These are phyloP conservation scores for Yamadazyma diddensiae DNA, from an alignment of 1,139 yeast species.

Conservation along the genomic window DNA sequence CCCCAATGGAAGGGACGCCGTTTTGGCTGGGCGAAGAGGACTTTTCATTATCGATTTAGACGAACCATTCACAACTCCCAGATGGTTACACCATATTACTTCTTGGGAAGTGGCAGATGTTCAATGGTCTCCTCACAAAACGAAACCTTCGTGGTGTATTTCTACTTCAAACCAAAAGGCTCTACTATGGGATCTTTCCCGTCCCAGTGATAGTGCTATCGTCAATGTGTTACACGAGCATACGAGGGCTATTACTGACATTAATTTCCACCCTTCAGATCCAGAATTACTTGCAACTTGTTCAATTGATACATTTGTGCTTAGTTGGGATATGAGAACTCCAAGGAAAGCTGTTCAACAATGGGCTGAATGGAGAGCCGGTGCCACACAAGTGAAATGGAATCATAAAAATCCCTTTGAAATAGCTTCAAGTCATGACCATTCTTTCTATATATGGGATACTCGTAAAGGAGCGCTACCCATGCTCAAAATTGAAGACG, in stretches of 20 bases:
- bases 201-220: conserved; percentile 75
- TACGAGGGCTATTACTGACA: conserved; percentile 90
- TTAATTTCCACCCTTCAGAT: conserved; percentile 82
- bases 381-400: conserved; percentile 96
- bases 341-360: conserved; percentile 69
- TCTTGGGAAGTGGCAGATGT: conserved; percentile 99
- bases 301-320: conserved; percentile 82
- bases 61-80: conserved; percentile 92
- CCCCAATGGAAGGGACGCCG: conserved; percentile 93
- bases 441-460: conserved; percentile 83
- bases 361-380: conserved; percentile 93
- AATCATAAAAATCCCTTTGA: conserved; percentile 71
- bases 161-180: conserved; percentile 96
- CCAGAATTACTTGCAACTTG: conserved; percentile 94
- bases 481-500: conserved; percentile 54
- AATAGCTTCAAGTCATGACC: conserved; percentile 84
- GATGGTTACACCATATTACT: conserved; percentile 89
- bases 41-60: conserved; percentile 87
- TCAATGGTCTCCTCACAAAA: conserved; percentile 92
- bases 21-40: conserved; percentile 86
- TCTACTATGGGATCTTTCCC: conserved; percentile 83
- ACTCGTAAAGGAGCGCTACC: conserved; percentile 79
- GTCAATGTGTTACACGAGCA: conserved; percentile 87
- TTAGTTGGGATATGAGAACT: conserved; percentile 87
- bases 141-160: conserved; percentile 86